Evolutionary conservation across 2,329 filamentous ascomycete genomes (phyloP).

Genomic region (Epichloe scottii): DNA sequence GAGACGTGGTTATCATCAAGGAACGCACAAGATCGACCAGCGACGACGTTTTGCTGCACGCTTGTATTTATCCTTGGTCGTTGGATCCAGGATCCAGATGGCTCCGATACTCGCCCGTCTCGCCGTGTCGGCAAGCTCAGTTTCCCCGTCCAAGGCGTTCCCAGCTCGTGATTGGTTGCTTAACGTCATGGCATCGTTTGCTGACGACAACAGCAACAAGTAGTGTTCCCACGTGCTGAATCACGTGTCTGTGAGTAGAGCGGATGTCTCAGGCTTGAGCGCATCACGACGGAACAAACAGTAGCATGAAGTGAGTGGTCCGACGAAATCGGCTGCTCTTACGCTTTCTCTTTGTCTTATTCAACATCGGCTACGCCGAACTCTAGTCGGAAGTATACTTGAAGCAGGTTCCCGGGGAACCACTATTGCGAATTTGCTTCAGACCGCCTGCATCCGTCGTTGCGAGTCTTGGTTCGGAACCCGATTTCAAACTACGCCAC

Average conservation of each 20-base stretch:
- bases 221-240: background rate
- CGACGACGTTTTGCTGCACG: background rate
- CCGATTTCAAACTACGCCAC: background rate
- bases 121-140: background rate
- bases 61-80: background rate
- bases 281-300: background rate
- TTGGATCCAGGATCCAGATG: background rate
- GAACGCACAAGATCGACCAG: background rate
- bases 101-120: background rate
- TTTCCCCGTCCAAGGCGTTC: background rate
- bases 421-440: background rate
- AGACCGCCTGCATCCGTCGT: background rate
- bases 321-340: background rate
- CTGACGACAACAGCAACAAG: background rate
- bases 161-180: constrained; percentile 1
- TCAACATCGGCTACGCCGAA: background rate
- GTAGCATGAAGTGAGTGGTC: background rate
- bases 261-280: background rate
- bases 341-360: background rate
- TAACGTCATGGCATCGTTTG: background rate
- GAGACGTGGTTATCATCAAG: background rate
- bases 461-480: background rate
- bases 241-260: background rate
- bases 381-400: background rate
- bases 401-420: background rate